Base-by-base conservation (phyloP, 345 rosid species). In the Melaleuca alternifolia region DNA sequence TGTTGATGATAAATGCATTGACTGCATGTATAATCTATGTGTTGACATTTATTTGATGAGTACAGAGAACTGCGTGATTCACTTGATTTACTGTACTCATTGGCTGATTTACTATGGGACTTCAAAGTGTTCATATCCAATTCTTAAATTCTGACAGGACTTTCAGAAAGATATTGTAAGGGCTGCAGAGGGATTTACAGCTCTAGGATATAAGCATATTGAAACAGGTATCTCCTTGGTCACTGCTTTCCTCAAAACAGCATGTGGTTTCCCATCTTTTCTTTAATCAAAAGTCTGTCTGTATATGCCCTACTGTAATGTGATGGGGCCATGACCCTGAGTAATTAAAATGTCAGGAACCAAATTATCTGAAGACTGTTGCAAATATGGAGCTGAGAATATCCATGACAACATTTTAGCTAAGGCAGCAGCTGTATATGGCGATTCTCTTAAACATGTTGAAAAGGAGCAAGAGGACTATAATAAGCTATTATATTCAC, bases 391-490 rank as follows among this genome's bases (percentile, higher is more conserved):
- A 84, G 92, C 96, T 24, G 99, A 97, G 88, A 96, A 91, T 89
- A 93, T 95, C 86, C 91, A 93, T 24, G 96, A 96, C 79, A 96
- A 93, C 90, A 87, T 95, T 62, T 91, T 97, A 11, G 98, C 98
- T 33, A 96, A 96, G 89, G 95, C 98, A 90, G 98, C 98, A 46
- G 98, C 97, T 76, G 92, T 96, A 88, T 97, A 96, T 71, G 98
- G 99, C 65, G 99, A 95, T 93, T 96, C 98, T 90, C 89, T 92
- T 65, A 95, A 95, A 89, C 98, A 97, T 87, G 94, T 94, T 37
- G 98, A 94, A 88, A 95, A 95, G 90, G 99, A 97, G 90, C 96
- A 94, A 85, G 99, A 96, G 88, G 99, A 97, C 71, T 94, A 91
- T 81, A 94, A 93, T 89, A 91, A 90, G 86, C 89, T 93, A 71